Evolutionary conservation across 202 grass and related monocot genomes (phyloP).

Genomic region (Elaeis oleifera): DNA sequence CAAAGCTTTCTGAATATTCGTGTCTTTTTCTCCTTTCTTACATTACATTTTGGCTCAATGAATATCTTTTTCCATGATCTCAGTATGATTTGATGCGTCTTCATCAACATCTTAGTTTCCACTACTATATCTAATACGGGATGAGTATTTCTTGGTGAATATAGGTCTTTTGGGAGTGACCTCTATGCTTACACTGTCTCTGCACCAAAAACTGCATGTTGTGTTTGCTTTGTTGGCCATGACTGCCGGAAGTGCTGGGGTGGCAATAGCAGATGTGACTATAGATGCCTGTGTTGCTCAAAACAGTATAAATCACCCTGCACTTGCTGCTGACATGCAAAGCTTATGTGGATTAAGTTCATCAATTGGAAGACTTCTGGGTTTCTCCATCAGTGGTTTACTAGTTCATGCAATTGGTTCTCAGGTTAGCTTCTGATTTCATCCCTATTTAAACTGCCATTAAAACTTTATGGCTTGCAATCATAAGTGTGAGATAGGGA

Average conservation of each 20-base stretch:
- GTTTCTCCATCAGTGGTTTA: constrained; percentile 79
- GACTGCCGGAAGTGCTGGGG: constrained; percentile 44
- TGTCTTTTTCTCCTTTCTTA: too few relatives aligned
- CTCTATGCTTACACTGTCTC: constrained; percentile 54
- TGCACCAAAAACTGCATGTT: constrained; percentile 28
- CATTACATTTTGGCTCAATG: too few relatives aligned
- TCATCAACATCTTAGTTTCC: background rate
- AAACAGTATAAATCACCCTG: constrained; percentile 54
- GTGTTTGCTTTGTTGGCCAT: constrained; percentile 33
- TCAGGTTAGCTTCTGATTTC: constrained; percentile 25
- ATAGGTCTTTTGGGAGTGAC: constrained; percentile 55
- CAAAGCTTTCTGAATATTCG: too few relatives aligned
- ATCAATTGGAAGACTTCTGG: constrained; percentile 59
- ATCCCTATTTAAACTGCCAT: too few relatives aligned
- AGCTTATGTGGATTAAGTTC: constrained; percentile 66
- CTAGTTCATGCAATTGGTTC: constrained; percentile 70
- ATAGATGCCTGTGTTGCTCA: constrained; percentile 69
- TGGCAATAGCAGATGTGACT: constrained; percentile 65
- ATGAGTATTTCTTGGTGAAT: background rate
- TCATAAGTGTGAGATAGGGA: too few relatives aligned
- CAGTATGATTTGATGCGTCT: too few relatives aligned
- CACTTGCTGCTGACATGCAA: constrained; percentile 60
- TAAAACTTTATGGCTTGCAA: too few relatives aligned
- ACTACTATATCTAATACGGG: background rate
- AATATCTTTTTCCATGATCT: too few relatives aligned